Base-by-base conservation (phyloP, 345 rosid genomes). In the Mangifera indica region DNA sequence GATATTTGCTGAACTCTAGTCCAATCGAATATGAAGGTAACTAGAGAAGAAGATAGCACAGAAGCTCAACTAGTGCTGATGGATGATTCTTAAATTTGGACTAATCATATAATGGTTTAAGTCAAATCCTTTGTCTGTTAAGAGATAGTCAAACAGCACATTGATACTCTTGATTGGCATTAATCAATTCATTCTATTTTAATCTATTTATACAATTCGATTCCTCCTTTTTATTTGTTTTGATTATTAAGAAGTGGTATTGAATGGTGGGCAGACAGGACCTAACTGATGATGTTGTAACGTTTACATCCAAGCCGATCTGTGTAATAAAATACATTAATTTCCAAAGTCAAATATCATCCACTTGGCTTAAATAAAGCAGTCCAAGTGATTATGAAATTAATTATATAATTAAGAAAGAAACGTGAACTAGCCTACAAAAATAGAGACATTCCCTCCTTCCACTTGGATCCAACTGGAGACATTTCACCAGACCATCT, bases 361-460 rank as follows among this genome's bases (percentile, higher is more conserved):
- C 69, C 70, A 66, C 12, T 66, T 55, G 70, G 59, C 61, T 67
- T 22, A 61, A 74, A 49, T 48, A 60, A 46, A 75, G 72, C 59
- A 48, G 69, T 54, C 67, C 24, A 9, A 34, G 34, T 26, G 64
- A 40, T 49, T 54, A 57, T 44, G 1, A 4, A 24, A 21, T 56
- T 49, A 11, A 60, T 46, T 26, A 12, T 17, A 44, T 63, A 71
- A 69, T 55, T 60, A 73, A 71, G 74, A 49, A 48, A 46, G 18
- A 11, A 60, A 69, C 74, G 72, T 59, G 63, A 26, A 74, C 73
- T 72, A 72, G 20, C 34, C 26, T 68, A 75, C 78, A 82, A 82
- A 74, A 60, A 62, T 22, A 10, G 74, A 70, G 78, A 80, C 75
- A 77, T 81, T 79, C 54, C 53, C 17, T 37, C 74, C 21, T 10